phyloP scores from a whole-genome alignment of 78 protist genomes.

The Dictyostelium capitatum region DNA sequence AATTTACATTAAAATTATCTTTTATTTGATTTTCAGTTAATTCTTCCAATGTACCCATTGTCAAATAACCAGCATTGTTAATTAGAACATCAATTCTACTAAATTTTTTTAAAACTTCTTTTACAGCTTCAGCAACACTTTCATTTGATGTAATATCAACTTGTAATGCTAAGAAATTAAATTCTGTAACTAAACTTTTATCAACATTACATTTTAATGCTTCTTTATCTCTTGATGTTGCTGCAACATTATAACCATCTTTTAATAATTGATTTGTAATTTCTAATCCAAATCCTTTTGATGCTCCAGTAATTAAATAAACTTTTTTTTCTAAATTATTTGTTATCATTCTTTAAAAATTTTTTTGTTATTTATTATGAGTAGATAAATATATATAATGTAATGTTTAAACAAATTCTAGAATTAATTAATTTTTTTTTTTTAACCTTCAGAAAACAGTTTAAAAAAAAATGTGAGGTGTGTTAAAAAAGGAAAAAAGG shows the following conservation, averaged over 20 bases:
- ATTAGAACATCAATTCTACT: background rate
- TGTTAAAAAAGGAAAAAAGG: no score
- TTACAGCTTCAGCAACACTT: background rate
- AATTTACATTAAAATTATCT: constrained; percentile 1
- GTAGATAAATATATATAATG: no score
- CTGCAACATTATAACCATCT: constrained; percentile 36
- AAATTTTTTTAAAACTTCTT: background rate
- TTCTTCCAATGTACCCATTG: constrained; percentile 33
- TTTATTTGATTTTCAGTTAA: background rate
- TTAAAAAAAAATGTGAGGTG: no score
- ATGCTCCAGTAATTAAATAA: constrained; percentile 39
- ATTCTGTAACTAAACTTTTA: background rate
- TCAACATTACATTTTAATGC: background rate
- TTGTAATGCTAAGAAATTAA: background rate
- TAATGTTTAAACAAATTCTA: no score
- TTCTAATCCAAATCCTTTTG: constrained; percentile 29
- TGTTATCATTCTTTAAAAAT: no score
- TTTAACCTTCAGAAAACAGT: no score
- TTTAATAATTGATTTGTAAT: background rate
- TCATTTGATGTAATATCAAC: background rate
- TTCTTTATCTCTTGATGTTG: constrained; percentile 21
- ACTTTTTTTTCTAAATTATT: background rate
- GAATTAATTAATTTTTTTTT: no score
- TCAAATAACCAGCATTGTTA: constrained; percentile 39
- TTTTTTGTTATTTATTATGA: no score